phyloP scores from a whole-genome alignment of 148 eudicot genomes.

The Fagopyrum homotropicum region DNA sequence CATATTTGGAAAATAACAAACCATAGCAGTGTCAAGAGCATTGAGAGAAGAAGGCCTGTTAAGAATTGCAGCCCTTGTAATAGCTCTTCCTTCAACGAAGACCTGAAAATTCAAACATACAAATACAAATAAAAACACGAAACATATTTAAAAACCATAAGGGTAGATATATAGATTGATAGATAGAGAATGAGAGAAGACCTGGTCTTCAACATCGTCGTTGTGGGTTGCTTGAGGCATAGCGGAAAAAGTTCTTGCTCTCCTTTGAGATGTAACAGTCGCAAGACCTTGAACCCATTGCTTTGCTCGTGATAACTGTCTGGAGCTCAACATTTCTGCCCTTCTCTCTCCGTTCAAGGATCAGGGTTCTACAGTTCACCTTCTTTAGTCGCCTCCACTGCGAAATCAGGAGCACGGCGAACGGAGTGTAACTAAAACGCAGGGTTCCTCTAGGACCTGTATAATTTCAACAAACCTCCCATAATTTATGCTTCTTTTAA shows the following conservation, averaged over 20 bases:
- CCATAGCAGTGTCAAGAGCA: slow-evolving; percentile 68
- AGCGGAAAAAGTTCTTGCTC: slow-evolving; percentile 37
- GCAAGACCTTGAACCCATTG: slow-evolving; percentile 32
- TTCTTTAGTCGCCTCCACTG: background rate
- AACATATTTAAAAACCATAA: background rate
- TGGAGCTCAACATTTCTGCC: slow-evolving; percentile 58
- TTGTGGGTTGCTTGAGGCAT: slow-evolving; percentile 41
- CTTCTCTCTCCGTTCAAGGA: slow-evolving; percentile 10
- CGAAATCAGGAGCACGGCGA: background rate
- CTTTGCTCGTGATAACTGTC: slow-evolving; percentile 23
- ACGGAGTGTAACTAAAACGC: background rate
- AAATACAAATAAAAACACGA: background rate
- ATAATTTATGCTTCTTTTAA: background rate
- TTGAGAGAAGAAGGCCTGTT: slow-evolving; percentile 78
- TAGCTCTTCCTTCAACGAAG: slow-evolving; percentile 83
- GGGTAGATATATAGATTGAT: background rate
- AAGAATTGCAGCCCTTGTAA: slow-evolving; percentile 68
- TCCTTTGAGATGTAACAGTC: slow-evolving; percentile 19
- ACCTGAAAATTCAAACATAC: slow-evolving; percentile 39
- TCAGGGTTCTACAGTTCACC: background rate
- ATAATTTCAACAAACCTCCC: background rate
- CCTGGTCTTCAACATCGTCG: slow-evolving; percentile 62
- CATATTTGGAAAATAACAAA: slow-evolving; percentile 19
- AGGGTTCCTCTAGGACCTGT: background rate
- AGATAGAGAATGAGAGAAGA: slow-evolving; percentile 14